Conservation (phyloP, 2,329 filamentous ascomycete genomes). For the Mycocentrospora acerina region DNA sequence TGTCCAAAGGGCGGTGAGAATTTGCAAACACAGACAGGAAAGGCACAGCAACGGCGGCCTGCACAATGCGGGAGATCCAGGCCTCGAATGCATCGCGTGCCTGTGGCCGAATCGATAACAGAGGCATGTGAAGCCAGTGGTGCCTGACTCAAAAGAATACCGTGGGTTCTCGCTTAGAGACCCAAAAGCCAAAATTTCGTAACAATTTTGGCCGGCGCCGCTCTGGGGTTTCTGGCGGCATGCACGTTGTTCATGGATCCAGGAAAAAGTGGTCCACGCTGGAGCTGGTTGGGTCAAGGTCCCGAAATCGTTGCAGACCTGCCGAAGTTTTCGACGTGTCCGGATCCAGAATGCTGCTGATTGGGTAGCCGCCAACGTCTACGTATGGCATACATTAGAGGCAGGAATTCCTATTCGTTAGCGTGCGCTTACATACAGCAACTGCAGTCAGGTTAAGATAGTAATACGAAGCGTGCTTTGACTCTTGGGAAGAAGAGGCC, state of each 20-base stretch:
- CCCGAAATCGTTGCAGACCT: constrained; percentile 10
- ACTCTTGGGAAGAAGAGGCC: too few species aligned
- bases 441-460: too few species aligned
- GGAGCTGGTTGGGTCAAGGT: constrained; percentile 20
- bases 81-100: neutral
- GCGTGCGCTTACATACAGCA: constrained; percentile 1
- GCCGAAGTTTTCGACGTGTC: constrained; percentile 24
- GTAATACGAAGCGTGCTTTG: too few species aligned
- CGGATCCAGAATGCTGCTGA: constrained; percentile 15
- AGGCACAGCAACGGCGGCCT: constrained; percentile 25
- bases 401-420: constrained; percentile 17
- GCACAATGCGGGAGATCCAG: neutral
- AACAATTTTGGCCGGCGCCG: too few species aligned
- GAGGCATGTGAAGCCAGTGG: constrained; percentile 4
- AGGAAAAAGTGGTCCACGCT: constrained; percentile 12
- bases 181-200: too few species aligned
- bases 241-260: constrained; percentile 27
- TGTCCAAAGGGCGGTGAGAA: constrained; percentile 40
- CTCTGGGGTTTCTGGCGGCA: constrained; percentile 4
- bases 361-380: constrained; percentile 14
- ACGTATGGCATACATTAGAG: constrained; percentile 8
- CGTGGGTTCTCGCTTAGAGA: too few species aligned
- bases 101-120: constrained; percentile 11
- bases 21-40: constrained; percentile 32
- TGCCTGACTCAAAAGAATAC: neutral